phyloP scores from a whole-genome alignment of 345 rosid genomes.

The thale cress (Arabidopsis thaliana) region DNA sequence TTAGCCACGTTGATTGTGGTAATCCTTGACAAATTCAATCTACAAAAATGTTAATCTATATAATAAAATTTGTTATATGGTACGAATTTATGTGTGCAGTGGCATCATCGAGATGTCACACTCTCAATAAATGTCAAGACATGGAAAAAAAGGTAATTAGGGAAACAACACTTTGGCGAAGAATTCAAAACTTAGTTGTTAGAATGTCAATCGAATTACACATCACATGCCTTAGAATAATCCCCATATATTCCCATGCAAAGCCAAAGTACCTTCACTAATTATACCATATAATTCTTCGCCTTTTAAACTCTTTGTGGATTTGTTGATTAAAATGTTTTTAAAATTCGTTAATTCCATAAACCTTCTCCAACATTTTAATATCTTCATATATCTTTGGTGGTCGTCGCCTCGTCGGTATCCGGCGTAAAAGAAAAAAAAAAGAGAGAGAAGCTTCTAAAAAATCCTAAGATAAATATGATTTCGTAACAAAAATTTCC shows the following conservation, averaged over 20 bases:
- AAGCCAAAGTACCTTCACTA: constrained; percentile 1
- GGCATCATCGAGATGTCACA: constrained; percentile 14
- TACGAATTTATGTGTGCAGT: not conserved
- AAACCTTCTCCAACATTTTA: constrained; percentile 11
- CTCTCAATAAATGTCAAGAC: constrained; percentile 18
- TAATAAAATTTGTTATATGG: not conserved
- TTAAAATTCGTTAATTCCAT: not conserved
- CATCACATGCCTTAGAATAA: constrained; percentile 30
- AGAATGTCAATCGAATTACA: constrained; percentile 30
- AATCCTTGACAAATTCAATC: not conserved
- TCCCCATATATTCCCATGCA: not conserved
- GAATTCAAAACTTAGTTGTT: constrained; percentile 19
- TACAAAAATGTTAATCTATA: not conserved
- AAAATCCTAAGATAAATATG: not conserved
- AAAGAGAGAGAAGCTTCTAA: constrained; percentile 18
- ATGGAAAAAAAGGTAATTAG: not conserved
- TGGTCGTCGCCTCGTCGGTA: constrained; percentile 26
- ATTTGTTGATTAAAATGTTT: not conserved
- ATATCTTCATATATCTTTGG: constrained; percentile 3
- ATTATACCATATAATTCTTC: not conserved
- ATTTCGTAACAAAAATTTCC: not conserved
- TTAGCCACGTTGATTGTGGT: not conserved
- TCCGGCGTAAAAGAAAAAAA: constrained; percentile 12
- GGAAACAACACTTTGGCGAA: constrained; percentile 25
- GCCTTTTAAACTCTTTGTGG: not conserved